A percentile compares a stretch with the other conserved stretches of the same genome.
Conservation (phyloP, 345 rosid genomes). For the Populus simonii region DNA sequence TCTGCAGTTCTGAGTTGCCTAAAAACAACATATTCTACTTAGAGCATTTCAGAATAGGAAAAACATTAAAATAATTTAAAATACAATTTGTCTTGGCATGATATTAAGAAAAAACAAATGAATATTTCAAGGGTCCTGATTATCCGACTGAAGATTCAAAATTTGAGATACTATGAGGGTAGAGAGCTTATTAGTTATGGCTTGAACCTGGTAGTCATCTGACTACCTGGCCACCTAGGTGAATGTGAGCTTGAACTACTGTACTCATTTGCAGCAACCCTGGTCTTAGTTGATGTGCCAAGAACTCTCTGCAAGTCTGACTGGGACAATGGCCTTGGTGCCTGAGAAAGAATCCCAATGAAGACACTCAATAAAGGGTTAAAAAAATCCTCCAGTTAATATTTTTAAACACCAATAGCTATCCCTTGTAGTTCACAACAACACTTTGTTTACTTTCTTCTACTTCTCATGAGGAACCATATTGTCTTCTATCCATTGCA, state of each 20-base stretch:
- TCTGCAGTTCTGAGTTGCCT: not conserved
- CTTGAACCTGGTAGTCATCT: slow-evolving; percentile 70
- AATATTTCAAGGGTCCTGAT: not conserved
- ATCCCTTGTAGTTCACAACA: too few species aligned
- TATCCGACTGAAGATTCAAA: slow-evolving; percentile 65
- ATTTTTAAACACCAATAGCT: too few species aligned
- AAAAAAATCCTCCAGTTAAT: not conserved
- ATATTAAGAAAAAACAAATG: slow-evolving; percentile 16
- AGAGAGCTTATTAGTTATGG: slow-evolving; percentile 75
- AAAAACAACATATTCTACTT: not conserved
- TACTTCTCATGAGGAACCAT: not conserved
- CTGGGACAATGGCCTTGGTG: slow-evolving; percentile 69
- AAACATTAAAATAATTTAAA: not conserved
- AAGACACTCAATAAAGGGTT: not conserved
- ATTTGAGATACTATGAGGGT: slow-evolving; percentile 77
- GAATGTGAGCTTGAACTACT: slow-evolving; percentile 49
- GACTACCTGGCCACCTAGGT: slow-evolving; percentile 50
- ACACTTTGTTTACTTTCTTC: too few species aligned
- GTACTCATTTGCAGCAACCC: slow-evolving; percentile 67
- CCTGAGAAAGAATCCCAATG: slow-evolving; percentile 32
- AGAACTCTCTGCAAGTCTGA: slow-evolving; percentile 70
- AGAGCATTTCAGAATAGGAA: not conserved
- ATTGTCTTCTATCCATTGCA: not conserved
- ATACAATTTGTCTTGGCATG: not conserved
- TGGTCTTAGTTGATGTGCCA: slow-evolving; percentile 63